phyloP scores from a whole-genome alignment of 768 basidiomycete genomes.

The Guyanaporus albipodus region DNA sequence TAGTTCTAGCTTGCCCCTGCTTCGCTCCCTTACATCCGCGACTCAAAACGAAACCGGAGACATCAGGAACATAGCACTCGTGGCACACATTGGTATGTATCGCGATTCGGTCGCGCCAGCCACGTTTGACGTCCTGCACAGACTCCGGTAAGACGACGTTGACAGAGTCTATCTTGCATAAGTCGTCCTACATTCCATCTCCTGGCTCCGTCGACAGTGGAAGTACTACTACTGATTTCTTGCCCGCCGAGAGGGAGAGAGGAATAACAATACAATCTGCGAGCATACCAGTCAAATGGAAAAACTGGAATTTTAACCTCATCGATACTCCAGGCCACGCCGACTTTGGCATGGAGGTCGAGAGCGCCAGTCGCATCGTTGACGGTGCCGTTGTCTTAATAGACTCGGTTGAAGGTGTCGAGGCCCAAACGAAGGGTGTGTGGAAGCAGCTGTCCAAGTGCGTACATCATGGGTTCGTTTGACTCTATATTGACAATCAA shows the following conservation, averaged over 20 bases:
- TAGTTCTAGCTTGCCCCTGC: neutral
- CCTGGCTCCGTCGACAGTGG: slow-evolving; percentile 87
- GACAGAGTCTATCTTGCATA: slow-evolving; percentile 81
- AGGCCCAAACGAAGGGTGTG: slow-evolving; percentile 85
- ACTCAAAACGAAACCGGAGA: slow-evolving; percentile 34
- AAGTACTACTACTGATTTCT: slow-evolving; percentile 86
- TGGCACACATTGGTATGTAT: slow-evolving; percentile 79
- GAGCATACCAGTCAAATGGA: slow-evolving; percentile 86
- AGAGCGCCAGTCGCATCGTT: slow-evolving; percentile 85
- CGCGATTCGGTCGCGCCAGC: neutral
- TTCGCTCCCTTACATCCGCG: slow-evolving; percentile 23
- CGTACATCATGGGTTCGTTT: slow-evolving; percentile 26
- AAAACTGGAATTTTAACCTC: slow-evolving; percentile 79
- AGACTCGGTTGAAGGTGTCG: slow-evolving; percentile 89
- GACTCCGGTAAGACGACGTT: slow-evolving; percentile 90
- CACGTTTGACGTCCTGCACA: slow-evolving; percentile 28
- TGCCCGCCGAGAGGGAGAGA: slow-evolving; percentile 84
- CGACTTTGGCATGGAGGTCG: slow-evolving; percentile 96
- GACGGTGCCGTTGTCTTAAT: slow-evolving; percentile 87
- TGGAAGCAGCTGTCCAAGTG: slow-evolving; percentile 86
- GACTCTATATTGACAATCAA: neutral
- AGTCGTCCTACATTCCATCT: slow-evolving; percentile 64
- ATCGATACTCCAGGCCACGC: slow-evolving; percentile 92
- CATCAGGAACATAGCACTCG: slow-evolving; percentile 76
- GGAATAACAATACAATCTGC: slow-evolving; percentile 93